A percentile compares a stretch with the other conserved stretches of the same genome.
Evolutionary conservation across 2,329 filamentous ascomycete species (phyloP).

Genomic region (Colletotrichum costaricense): DNA sequence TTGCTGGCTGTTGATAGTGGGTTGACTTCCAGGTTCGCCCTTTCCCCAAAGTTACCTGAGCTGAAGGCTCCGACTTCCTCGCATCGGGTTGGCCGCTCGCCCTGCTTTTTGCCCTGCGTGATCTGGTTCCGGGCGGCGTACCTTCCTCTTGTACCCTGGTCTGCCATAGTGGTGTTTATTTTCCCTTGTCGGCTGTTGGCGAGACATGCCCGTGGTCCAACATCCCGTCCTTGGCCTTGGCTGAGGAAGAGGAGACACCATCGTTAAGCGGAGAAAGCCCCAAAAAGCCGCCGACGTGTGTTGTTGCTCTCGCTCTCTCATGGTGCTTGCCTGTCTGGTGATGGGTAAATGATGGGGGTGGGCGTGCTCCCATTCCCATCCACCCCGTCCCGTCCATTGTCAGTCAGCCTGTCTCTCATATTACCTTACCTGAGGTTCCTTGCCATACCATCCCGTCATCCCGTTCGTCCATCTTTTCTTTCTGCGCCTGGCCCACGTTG

Average conservation of each 20-base stretch:
- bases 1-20: constrained; percentile 1
- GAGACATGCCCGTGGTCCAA: constrained; percentile 19
- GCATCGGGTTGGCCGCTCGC: constrained; percentile 14
- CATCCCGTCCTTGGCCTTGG: not conserved
- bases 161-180: constrained; percentile 11
- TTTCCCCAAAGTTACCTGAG: constrained; percentile 8
- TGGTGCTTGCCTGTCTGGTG: not conserved
- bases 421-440: constrained; percentile 9
- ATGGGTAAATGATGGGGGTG: not conserved
- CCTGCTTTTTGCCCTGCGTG: constrained; percentile 20
- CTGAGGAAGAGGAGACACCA: not conserved
- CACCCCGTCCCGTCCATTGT: constrained; percentile 19
- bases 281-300: constrained; percentile 1
- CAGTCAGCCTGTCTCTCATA: not conserved
- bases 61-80: constrained; percentile 9
- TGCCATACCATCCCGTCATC: constrained; percentile 9
- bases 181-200: constrained; percentile 26
- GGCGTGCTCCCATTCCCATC: constrained; percentile 31
- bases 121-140: constrained; percentile 1
- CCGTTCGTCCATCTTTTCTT: constrained; percentile 30
- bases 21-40: not conserved
- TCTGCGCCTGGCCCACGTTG: constrained; percentile 29
- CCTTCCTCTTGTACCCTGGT: constrained; percentile 1
- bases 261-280: constrained; percentile 3
- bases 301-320: not conserved